Evolutionary conservation across 2,329 filamentous ascomycete species (phyloP), one percentile per base, ranked within the genome.

Genomic region (Fusarium veterinarium): DNA sequence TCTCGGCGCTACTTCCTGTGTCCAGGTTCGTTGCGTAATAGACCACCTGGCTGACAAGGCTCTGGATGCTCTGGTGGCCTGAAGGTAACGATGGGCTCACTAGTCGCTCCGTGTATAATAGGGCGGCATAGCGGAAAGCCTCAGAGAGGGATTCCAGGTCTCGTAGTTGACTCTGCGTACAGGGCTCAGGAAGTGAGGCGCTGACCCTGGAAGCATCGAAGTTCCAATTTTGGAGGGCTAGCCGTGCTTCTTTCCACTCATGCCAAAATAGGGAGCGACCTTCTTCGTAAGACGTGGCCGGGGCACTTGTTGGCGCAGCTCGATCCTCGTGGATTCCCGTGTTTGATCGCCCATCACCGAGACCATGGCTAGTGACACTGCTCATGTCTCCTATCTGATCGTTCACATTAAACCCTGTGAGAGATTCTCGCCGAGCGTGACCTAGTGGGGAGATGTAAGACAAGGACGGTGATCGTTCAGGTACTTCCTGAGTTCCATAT

Each of bases 21-120:
- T 93, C 91, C 41, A 98, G 90, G 59, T 91, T 91, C 11, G 91
- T 92, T 63, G 96, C 93, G 82, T 97, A 95, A 82, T 91, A 93
- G 44, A 98, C 88, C 2, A 95, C 93, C 73, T 94, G 91, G 78
- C 91, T 91, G 61, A 97, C 95, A 25, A 97, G 88, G 73, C 91
- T 91, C 80, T 97, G 94, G 82, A 97, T 95, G 79, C 92, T 93
- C 75, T 90, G 89, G 77, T 95, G 89, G 20, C 88, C 88, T 0
- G 93, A 93, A 4, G 94, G 90, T 5, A 93, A 84, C 62, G 89
- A 88, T 1, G 95, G 95, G 73, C 92, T 91, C 4, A 93, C 94
- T 30, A 98, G 89, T 8, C 95, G 92, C 83, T 97, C 94, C 14
- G 93, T 95, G 84, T 97, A 98, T 16, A 98, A 88, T 38, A 98